Conservation (phyloP, 1,284 basidiomycete species). For the Dichomitus squalens region DNA sequence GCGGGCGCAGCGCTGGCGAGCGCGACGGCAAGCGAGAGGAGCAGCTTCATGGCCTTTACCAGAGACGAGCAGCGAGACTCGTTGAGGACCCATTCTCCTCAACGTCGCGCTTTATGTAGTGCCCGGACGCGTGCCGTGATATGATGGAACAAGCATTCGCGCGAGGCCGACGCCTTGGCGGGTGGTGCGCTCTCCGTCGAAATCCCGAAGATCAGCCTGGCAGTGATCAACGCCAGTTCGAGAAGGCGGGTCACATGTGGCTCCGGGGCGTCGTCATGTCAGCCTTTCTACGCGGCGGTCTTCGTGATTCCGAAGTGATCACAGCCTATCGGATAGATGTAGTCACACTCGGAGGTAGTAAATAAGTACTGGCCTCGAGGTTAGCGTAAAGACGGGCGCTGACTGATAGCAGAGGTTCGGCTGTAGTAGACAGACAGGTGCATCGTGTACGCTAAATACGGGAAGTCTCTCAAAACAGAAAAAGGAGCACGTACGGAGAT, state of each 20-base stretch:
- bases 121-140: background rate
- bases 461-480: background rate
- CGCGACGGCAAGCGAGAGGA: conserved; percentile 29
- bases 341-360: no score
- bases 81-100: background rate
- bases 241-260: background rate
- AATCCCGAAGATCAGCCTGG: conserved; percentile 19
- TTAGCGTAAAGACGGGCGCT: no score
- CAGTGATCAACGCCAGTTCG: background rate
- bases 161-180: conserved; percentile 9
- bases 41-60: conserved; percentile 22
- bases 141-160: background rate
- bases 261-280: background rate
- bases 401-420: no score
- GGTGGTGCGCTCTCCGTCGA: conserved; percentile 10
- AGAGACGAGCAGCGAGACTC: background rate
- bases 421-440: background rate
- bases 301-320: no score
- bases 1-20: conserved; percentile 30
- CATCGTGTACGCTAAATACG: background rate
- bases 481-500: no score
- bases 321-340: no score
- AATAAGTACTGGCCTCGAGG: no score
- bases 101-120: conserved; percentile 1
- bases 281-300: no score